Percentiles rank a stretch among this genome's conserved stretches.
Conservation (phyloP, 441 rosid species). For the Flueggea neowawraea region DNA sequence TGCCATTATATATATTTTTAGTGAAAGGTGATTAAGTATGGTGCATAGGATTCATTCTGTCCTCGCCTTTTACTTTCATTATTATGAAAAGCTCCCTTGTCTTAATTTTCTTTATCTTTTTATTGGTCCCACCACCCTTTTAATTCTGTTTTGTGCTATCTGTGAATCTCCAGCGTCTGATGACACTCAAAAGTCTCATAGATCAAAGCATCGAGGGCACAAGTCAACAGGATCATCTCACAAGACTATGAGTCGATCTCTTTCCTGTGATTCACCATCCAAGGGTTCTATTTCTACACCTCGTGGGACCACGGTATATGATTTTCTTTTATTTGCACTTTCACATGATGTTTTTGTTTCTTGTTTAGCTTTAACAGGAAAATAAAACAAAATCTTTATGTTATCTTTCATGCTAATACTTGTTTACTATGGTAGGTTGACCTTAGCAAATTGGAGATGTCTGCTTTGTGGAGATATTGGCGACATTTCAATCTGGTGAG, state of each 20-base stretch:
- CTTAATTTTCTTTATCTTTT: conserved; percentile 33
- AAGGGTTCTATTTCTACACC: conserved; percentile 60
- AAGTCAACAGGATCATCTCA: conserved; percentile 77
- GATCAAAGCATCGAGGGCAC: conserved; percentile 69
- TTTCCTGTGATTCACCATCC: conserved; percentile 82
- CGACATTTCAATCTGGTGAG: conserved; percentile 95
- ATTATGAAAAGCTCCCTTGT: conserved; percentile 38
- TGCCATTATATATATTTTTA: conserved; percentile 13
- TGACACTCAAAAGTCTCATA: conserved; percentile 83
- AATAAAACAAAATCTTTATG: neutral
- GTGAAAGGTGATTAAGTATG: conserved; percentile 35
- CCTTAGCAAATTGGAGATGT: conserved; percentile 90
- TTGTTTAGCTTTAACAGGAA: neutral
- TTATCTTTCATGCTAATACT: no score
- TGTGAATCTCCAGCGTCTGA: conserved; percentile 64
- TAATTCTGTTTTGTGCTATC: conserved; percentile 21
- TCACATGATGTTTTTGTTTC: neutral
- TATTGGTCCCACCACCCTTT: conserved; percentile 34
- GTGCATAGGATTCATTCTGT: conserved; percentile 65
- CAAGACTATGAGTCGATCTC: conserved; percentile 67
- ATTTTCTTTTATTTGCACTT: conserved; percentile 5
- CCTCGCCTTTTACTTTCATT: conserved; percentile 55
- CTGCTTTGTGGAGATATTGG: conserved; percentile 86
- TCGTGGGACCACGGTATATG: conserved; percentile 53
- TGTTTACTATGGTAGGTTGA: conserved; percentile 54